A percentile compares a stretch with the other conserved stretches of the same genome.
Evolutionary conservation across 129 eudicot genomes (phyloP).

Genomic region (Daucus carota): DH1_v3.0 NC_030386.2:25187001-25187500

Average conservation of each 20-base stretch:
- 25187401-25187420: background rate
- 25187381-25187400: background rate
- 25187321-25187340: background rate
- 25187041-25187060: conserved; percentile 93
- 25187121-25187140: conserved; percentile 93
- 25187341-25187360: background rate
- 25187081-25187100: conserved; percentile 98
- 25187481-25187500: background rate
- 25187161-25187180: background rate
- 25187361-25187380: background rate
- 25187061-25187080: conserved; percentile 95
- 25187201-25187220: background rate
- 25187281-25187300: background rate
- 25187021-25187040: conserved; percentile 56
- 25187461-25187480: background rate
- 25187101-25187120: conserved; percentile 99
- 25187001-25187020: conserved; percentile 65
- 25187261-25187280: background rate
- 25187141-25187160: conserved; percentile 3
- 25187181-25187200: background rate
- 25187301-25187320: background rate
- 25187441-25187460: background rate
- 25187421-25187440: background rate
- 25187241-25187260: background rate
- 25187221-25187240: background rate